Percentiles rank a stretch among this genome's conserved stretches.
Evolutionary conservation across 495 filamentous ascomycete genomes (phyloP).

Genomic region (Glonium stellatum): DNA sequence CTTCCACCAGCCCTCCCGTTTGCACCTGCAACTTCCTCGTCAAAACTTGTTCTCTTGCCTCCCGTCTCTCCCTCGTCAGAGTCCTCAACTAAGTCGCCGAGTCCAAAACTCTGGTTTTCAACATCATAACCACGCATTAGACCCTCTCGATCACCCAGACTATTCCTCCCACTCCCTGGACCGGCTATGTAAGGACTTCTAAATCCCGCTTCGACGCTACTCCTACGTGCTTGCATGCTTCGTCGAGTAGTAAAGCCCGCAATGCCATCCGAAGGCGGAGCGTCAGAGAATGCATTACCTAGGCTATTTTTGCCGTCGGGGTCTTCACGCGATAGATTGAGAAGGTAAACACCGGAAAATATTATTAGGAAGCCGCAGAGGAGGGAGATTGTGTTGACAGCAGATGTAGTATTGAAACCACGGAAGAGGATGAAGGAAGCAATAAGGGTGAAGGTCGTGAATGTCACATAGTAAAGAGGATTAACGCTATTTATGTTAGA

Average conservation of each 20-base stretch:
- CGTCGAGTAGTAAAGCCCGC: slow-evolving; percentile 80
- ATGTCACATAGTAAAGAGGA: slow-evolving; percentile 98
- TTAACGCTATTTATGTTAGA: slow-evolving; percentile 63
- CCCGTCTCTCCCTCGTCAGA: slow-evolving; percentile 50
- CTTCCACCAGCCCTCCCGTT: slow-evolving; percentile 16
- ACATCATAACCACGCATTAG: slow-evolving; percentile 80
- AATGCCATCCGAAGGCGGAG: slow-evolving; percentile 83
- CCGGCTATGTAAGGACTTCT: slow-evolving; percentile 35
- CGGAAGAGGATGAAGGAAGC: slow-evolving; percentile 96
- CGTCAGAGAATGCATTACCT: slow-evolving; percentile 57
- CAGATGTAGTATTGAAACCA: slow-evolving; percentile 93
- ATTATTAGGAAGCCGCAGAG: slow-evolving; percentile 93
- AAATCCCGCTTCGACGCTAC: slow-evolving; percentile 51
- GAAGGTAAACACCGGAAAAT: slow-evolving; percentile 92
- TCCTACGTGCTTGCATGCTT: slow-evolving; percentile 84
- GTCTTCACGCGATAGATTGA: slow-evolving; percentile 88
- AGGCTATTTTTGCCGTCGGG: slow-evolving; percentile 68
- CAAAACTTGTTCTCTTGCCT: slow-evolving; percentile 36
- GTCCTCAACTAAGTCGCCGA: slow-evolving; percentile 65
- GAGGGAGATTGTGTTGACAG: slow-evolving; percentile 87
- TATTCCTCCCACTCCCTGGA: slow-evolving; percentile 8
- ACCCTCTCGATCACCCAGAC: slow-evolving; percentile 57
- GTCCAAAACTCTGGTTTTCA: slow-evolving; percentile 47
- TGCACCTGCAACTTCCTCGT: slow-evolving; percentile 18
- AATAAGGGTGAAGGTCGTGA: slow-evolving; percentile 88